Evolutionary conservation across 1,284 basidiomycete species (phyloP), one percentile per base, ranked within the genome.

Genomic region (Puccinia horiana): DNA sequence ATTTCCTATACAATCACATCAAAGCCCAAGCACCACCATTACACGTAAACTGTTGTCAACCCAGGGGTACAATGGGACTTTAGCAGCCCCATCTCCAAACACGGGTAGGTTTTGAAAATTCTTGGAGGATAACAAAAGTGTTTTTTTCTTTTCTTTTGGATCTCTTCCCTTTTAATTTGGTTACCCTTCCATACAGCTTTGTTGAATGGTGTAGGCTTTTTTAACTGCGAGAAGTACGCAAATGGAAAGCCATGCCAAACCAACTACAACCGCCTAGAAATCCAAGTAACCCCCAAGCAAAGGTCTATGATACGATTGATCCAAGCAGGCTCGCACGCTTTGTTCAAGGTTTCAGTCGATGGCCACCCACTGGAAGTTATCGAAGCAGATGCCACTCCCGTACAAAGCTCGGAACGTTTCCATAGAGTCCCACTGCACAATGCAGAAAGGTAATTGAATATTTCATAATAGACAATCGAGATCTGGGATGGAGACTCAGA

Each of bases 231-330:
- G 32, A 49, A 70, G 18, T 54, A 49, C 8, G 76, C 47, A 11
- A 37, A 56, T 56, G 63, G 76, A 32, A 9, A 35, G 29, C 32
- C 49, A 14, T 79, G 76, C 35, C 26, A 79, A 67, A 67, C 63
- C 35, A 69, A 35, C 65, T n/a, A 56, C 20, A 69, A 69, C 20
- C 63, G 42, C 18, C 49, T 79, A 47, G 65, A 70, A 35, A 49
- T 79, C 11, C 44, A 52, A n/a, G 76, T 79, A 35, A 29, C 35
- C 14, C 76, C 76, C 29, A 54, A 70, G 23, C 23, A 32, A 42
- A 49, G 67, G 35, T 69, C 76, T 12, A 88, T 90, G 11, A 88
- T 91, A 85, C 88, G 91, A 4, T 85, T 91, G 49, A 88, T 91
- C 83, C 89, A 90, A 70, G 86, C 89, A 0, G 90, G 90, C 32